Conservation (phyloP, 2,329 filamentous ascomycete species). For the Cladorrhinum sp. region DNA sequence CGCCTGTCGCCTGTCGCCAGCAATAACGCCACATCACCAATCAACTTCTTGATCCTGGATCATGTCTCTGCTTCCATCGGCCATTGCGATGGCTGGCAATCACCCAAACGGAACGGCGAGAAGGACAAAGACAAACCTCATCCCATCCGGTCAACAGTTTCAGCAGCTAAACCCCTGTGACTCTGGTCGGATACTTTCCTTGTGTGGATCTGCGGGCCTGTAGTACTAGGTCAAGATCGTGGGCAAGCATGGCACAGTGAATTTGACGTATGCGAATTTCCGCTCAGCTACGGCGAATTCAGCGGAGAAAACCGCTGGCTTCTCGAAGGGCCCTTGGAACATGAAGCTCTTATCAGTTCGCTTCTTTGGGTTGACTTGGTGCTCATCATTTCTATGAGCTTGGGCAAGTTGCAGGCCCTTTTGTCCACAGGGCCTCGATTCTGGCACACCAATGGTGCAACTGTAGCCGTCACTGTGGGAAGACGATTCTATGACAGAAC, state of each 20-base stretch:
- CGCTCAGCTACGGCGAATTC: constrained; percentile 33
- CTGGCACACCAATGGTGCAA: background rate
- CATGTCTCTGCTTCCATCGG: constrained; percentile 6
- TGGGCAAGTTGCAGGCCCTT: background rate
- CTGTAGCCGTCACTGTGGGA: background rate
- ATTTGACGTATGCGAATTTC: constrained; percentile 40
- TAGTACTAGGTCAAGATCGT: constrained; percentile 40
- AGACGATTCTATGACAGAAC: too few species aligned
- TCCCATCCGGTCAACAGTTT: constrained; percentile 7
- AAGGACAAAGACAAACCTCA: constrained; percentile 14
- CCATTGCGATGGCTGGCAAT: background rate
- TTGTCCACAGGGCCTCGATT: background rate
- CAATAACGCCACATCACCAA: constrained; percentile 30
- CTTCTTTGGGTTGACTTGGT: constrained; percentile 26
- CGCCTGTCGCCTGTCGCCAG: too few species aligned
- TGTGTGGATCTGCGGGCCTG: constrained; percentile 33
- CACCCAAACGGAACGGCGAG: background rate
- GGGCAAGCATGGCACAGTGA: constrained; percentile 36
- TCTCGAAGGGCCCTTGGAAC: constrained; percentile 37
- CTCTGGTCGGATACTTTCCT: constrained; percentile 36
- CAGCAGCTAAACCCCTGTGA: constrained; percentile 30
- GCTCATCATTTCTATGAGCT: background rate
- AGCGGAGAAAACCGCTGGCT: constrained; percentile 28
- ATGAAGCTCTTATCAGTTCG: constrained; percentile 25
- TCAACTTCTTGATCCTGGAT: constrained; percentile 20